Base-by-base conservation (phyloP, 2,329 filamentous ascomycete species). In the Eutypella sp. region DNA sequence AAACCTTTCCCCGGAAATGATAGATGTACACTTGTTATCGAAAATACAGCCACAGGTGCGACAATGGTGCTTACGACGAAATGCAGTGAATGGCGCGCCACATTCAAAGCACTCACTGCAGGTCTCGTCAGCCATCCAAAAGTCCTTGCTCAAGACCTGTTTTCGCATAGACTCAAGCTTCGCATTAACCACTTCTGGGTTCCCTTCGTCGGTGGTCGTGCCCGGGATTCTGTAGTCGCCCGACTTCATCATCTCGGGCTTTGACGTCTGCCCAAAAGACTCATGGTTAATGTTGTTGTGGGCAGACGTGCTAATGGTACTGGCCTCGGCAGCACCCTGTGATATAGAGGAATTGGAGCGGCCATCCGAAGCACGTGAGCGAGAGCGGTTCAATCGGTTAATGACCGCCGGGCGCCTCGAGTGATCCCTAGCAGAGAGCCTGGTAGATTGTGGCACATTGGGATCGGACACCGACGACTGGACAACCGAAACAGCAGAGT, bases 111-210 rank as follows among this genome's bases (percentile, higher is more conserved):
- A 99, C 58, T 96, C 92, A 63, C 95, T 97, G 48, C 92, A 95
- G 51, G 95, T 96, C 61, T 97, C 93, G 62, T 99, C 93, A 48
- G 90, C 88, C 93, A 99, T 99, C 93, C 92, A 97, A 57, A 96
- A 97, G 56, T 97, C 91, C 60, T 91, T 93, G 63, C 88, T 95
- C 39, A 97, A 71, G 7, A 99, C 84, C 60, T 92, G 90, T 58
- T 89, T 87, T 51, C 86, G 82, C 74, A 96, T 85, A 55, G 87
- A 84, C 41, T 81, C 81, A 6, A 85, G 68, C 45, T 79, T 76
- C 8, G 79, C 76, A 56, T 72, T 83, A 47, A 84, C 79, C 41
- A 73, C 71, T 48, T 81, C 80, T 2, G 77, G 75, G 5, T 74
- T 76, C 2, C 76, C 76, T 55, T 81, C 78, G 45, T 75, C 76